Conservation (phyloP, 2,329 filamentous ascomycete species). For the Colletotrichum theobromicola region DNA sequence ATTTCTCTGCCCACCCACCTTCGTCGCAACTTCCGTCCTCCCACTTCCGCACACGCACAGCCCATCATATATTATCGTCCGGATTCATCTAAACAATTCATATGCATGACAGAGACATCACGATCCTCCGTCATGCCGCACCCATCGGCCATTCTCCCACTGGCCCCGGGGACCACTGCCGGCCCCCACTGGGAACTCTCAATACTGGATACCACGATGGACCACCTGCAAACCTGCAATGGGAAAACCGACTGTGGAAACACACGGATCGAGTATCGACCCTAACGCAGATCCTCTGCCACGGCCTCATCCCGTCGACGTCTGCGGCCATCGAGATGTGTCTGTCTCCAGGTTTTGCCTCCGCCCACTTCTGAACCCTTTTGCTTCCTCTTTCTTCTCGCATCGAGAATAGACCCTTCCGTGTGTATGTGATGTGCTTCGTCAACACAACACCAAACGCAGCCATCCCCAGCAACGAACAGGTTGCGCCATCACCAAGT, state of each 20-base stretch:
- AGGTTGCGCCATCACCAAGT: not conserved
- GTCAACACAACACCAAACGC: not conserved
- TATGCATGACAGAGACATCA: not conserved
- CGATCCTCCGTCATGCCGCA: not conserved
- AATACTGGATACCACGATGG: not conserved
- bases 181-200: not conserved
- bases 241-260: not conserved
- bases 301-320: not conserved
- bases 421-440: not conserved
- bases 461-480: not conserved
- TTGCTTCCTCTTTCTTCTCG: not conserved
- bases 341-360: not conserved
- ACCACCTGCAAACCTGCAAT: not conserved
- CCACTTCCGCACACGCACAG: slow-evolving; percentile 9
- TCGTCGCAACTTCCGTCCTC: slow-evolving; percentile 8
- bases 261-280: slow-evolving; percentile 8
- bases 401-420: not conserved
- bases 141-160: not conserved
- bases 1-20: not conserved
- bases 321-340: not conserved
- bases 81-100: slow-evolving; percentile 11
- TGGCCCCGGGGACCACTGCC: not conserved
- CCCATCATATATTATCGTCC: not conserved
- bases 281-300: not conserved
- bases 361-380: not conserved